These are phyloP conservation scores for Microdochium paspali DNA, from an alignment of 2,329 filamentous ascomycete species.

Conservation along the genomic window DNA sequence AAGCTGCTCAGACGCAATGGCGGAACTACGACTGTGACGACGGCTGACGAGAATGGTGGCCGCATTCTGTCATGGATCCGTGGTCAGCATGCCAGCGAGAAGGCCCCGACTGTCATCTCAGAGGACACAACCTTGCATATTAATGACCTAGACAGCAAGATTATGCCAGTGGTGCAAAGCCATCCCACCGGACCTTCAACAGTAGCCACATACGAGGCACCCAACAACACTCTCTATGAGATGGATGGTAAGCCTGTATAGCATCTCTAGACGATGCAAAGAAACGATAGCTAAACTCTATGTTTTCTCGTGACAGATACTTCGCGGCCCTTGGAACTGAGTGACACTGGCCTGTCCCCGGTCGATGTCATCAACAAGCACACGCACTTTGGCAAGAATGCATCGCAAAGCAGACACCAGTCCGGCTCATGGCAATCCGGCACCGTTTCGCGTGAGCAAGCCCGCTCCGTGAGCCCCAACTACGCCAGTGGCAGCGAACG, in stretches of 20 bases:
- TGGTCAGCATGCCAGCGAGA: constrained; percentile 30
- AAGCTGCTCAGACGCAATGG: constrained; percentile 27
- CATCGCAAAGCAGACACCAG: background rate
- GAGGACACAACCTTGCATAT: constrained; percentile 27
- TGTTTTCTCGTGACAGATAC: constrained; percentile 24
- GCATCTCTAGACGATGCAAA: background rate
- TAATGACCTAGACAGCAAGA: constrained; percentile 27
- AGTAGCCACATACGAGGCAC: constrained; percentile 26
- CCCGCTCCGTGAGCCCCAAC: constrained; percentile 13
- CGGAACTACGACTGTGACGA: constrained; percentile 26
- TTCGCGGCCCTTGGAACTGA: constrained; percentile 33
- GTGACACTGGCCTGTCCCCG: constrained; percentile 29
- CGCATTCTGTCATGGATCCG: constrained; percentile 44
- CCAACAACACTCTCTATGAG: constrained; percentile 33
- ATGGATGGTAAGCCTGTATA: constrained; percentile 29
- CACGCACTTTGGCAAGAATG: constrained; percentile 15
- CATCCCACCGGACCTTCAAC: constrained; percentile 1
- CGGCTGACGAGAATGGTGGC: constrained; percentile 32
- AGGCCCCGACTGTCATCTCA: constrained; percentile 34
- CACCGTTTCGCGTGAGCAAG: constrained; percentile 17
- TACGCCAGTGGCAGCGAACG: background rate
- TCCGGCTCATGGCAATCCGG: background rate
- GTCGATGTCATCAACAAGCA: constrained; percentile 28
- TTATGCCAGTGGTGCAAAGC: constrained; percentile 8
- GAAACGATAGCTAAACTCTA: background rate